Evolutionary conservation across 2,329 filamentous ascomycete species (phyloP), one percentile per base, ranked within the genome.

Genomic region (Exophiala xenobiotica): DNA sequence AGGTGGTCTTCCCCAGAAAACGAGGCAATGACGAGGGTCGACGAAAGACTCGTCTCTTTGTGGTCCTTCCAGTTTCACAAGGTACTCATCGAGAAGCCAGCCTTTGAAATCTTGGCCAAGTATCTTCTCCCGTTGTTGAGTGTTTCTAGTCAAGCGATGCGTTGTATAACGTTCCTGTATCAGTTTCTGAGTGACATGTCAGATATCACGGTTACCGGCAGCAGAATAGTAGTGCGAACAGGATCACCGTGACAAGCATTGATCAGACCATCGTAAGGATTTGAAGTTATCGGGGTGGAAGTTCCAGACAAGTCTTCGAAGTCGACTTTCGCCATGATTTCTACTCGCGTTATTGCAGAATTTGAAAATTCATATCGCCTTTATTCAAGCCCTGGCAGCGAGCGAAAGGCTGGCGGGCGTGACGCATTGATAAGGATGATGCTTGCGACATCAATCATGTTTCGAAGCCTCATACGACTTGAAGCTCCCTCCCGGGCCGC

Each of bases 1-100:
- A 0, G 91, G 87, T 12, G 92, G 92, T 5, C 91, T 78, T 3
- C 88, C 89, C 90, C 90, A 96, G 65, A 96, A 85, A 0, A 90
- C 88, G 8, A 96, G 76, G 65, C 91, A 95, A 64, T 96, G 79
- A 33, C 92, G 78, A 35, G 82, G 80, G 66, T 97, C 92, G 45
- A 76, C 68, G 65, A 87, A 95, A 1, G 81, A 82, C 1, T 83
- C 85, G 57, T 88, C 78, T 27, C 85, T 71, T 1, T 77, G 69
- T 1, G 79, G 79, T 37, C 85, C 77, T 59, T 86, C 79, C 24
- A 96, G 72, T 49, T 85, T 84, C 43, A 84, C 73, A 1, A 96
- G 78, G 49, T 89, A 84, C 1, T 85, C 82, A 64, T 97, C 92
- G 45, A 92, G 78, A 42, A 81, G 81, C 62, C 95, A 80, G 51